Base-by-base conservation (phyloP, 768 basidiomycete genomes). In the Phylloporus sp. region DNA sequence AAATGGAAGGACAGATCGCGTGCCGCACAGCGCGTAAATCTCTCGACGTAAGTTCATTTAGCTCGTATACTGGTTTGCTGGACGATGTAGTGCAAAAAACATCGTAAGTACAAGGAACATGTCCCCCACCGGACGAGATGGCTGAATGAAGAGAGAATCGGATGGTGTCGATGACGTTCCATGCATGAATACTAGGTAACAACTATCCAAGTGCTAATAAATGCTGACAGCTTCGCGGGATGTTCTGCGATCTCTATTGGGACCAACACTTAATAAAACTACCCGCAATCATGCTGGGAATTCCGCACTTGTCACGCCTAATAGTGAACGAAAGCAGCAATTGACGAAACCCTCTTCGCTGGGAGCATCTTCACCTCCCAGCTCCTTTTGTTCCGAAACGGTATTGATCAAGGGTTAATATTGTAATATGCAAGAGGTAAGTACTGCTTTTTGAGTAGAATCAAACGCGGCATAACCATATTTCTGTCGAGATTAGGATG, bases 51-150 rank as follows among this genome's bases (percentile, higher is more conserved):
- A 18, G 10, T 24, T 22, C 20, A 9, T 29, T 34, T 18, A 45
- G 88, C 95, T 0, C 88, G 92, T 10, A 87, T 95, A 76, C 76
- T 97, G 5, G 80, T 95, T 23, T 86, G 93, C 24, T 97, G 2
- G 95, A 97, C 65, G 93, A 97, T 60, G 90, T 97, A 49, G 91
- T 97, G 9, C 88, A 91, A 68, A 89, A 89, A n/a, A 79, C 84
- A 9, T n/a, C 78, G 89, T 51, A 86, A 88, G 65, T 88, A 66
- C 53, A 66, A 61, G 42, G 82, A 85, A 47, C 79, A 80, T 72
- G 68, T 12, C 74, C 79, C 5, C 72, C 75, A 13, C 82, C 79
- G 7, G 81, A 84, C 59, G 84, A 86, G 61, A 80, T 82, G 77
- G 67, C 26, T 40, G 63, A 63, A 43, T 61, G 34, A 57, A 29